Evolutionary conservation across 345 rosid species (phyloP), one percentile per base, ranked within the genome.

Genomic region (Gossypium raimondii): DNA sequence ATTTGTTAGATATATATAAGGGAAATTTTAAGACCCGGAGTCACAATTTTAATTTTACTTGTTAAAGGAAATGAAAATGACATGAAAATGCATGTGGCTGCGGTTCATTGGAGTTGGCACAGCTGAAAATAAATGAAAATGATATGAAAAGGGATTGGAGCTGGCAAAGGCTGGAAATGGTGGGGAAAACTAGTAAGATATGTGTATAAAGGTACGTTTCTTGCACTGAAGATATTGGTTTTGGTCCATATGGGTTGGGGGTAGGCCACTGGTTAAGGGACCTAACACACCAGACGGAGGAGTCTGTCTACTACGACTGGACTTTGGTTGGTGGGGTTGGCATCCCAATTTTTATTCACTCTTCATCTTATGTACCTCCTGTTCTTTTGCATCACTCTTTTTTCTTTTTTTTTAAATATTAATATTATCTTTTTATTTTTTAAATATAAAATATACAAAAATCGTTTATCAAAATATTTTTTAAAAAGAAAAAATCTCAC

Each of bases 291-390:
- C 59, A 68, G 55, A 55, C 24, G 29, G 7, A 47, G 14, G 22
- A 55, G n/a, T 11, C 11, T 41, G 61, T 44, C 44, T 6, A 50
- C 59, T 67, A 44, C 10, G 34, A 7, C 51, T 14, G 58, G 44
- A 74, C 14, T 34, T 20, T 52, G 86, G 70, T 87, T 85, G 88
- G 83, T 85, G 65, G 82, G 88, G 59, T 87, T 87, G 90, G 90
- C 84, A 76, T 76, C 86, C 88, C 75, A 82, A 80, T 80, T 73
- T 72, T 44, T 11, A 20, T 11, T 66, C n/a, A 8, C 13, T 63
- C 47, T 45, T 25, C n/a, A 25, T 51, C 11, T 27, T 2, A 29
- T 4, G 38, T 29, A 4, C 38, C 38, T 29, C 38, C 3, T 29
- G 38, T 29, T 29, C 38, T 29, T 4, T 29, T 29, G 6, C 38